Percentiles rank a stretch among this genome's conserved stretches.
These are phyloP conservation scores for Notholithocarpus densiflorus DNA, from an alignment of 306 rosid genomes.

Conservation along the genomic window DNA sequence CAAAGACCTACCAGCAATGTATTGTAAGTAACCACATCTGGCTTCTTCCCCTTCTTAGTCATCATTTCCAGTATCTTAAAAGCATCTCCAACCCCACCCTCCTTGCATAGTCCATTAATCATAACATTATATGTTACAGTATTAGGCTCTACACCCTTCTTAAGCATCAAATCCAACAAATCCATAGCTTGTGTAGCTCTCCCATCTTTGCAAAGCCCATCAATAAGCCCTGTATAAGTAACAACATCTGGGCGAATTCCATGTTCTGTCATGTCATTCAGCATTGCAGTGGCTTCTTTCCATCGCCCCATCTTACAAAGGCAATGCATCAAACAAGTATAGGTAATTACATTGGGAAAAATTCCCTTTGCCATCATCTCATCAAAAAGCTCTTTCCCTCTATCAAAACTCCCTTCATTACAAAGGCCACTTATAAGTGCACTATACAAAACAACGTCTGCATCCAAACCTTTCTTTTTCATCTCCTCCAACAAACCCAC, in stretches of 20 bases:
- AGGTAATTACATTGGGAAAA: constrained; percentile 60
- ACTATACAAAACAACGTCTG: constrained; percentile 53
- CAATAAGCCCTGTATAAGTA: constrained; percentile 56
- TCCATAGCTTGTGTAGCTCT: constrained; percentile 46
- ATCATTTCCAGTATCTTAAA: constrained; percentile 46
- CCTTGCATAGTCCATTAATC: constrained; percentile 75
- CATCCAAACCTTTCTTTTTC: constrained; percentile 52
- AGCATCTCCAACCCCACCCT: constrained; percentile 59
- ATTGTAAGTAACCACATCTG: constrained; percentile 68
- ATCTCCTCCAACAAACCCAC: constrained; percentile 57
- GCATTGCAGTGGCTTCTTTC: constrained; percentile 56
- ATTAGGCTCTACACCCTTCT: constrained; percentile 60
- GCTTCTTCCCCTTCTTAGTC: constrained; percentile 62
- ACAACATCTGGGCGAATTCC: constrained; percentile 58
- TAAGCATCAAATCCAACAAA: constrained; percentile 56
- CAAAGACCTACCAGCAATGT: constrained; percentile 61
- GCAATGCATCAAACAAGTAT: constrained; percentile 55
- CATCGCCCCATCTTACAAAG: constrained; percentile 61
- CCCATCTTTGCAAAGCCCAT: constrained; percentile 76
- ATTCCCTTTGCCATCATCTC: constrained; percentile 64
- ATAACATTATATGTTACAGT: constrained; percentile 59
- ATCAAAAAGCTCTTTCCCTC: constrained; percentile 49
- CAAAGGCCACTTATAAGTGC: constrained; percentile 57
- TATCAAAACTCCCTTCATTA: constrained; percentile 39
- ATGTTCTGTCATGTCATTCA: constrained; percentile 49